These are phyloP conservation scores for Cubamyces sp. DNA, from an alignment of 768 basidiomycete genomes.

Conservation along the genomic window DNA sequence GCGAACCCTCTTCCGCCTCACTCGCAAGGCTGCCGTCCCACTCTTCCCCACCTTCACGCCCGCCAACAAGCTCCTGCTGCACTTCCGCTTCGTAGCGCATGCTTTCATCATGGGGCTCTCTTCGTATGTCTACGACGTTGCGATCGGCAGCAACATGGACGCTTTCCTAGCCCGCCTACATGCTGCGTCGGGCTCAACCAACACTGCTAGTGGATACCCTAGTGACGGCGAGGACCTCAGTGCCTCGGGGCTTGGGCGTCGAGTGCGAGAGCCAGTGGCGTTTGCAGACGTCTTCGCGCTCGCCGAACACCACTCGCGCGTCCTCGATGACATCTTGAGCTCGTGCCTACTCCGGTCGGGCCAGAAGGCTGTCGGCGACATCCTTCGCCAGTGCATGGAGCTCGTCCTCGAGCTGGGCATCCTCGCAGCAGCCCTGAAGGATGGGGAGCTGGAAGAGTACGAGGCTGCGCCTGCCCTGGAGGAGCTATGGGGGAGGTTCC, in stretches of 20 bases:
- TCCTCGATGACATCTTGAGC: constrained; percentile 76
- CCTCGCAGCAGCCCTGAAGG: constrained; percentile 61
- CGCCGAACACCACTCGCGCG: constrained; percentile 62
- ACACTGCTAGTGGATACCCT: not conserved
- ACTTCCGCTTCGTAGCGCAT: constrained; percentile 76
- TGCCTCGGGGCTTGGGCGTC: not conserved
- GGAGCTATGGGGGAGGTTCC: constrained; percentile 57
- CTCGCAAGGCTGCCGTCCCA: constrained; percentile 44
- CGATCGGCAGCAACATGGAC: constrained; percentile 77
- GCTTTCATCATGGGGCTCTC: constrained; percentile 70
- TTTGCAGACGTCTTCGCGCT: constrained; percentile 80
- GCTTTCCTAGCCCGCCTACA: constrained; percentile 52
- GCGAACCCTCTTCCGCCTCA: constrained; percentile 67
- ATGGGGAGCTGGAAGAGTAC: constrained; percentile 62
- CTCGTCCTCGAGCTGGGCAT: constrained; percentile 69
- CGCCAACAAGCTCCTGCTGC: constrained; percentile 58
- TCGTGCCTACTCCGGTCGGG: constrained; percentile 74
- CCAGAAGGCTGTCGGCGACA: constrained; percentile 67
- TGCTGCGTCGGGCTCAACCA: not conserved
- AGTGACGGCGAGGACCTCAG: not conserved
- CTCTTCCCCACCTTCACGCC: constrained; percentile 62
- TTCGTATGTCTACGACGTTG: constrained; percentile 79
- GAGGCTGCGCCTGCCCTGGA: constrained; percentile 61
- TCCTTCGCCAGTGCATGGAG: constrained; percentile 65
- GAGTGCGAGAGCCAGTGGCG: not conserved